Base-by-base conservation (phyloP, 2,329 filamentous ascomycete species). In the Cladosporium sp. region DNA sequence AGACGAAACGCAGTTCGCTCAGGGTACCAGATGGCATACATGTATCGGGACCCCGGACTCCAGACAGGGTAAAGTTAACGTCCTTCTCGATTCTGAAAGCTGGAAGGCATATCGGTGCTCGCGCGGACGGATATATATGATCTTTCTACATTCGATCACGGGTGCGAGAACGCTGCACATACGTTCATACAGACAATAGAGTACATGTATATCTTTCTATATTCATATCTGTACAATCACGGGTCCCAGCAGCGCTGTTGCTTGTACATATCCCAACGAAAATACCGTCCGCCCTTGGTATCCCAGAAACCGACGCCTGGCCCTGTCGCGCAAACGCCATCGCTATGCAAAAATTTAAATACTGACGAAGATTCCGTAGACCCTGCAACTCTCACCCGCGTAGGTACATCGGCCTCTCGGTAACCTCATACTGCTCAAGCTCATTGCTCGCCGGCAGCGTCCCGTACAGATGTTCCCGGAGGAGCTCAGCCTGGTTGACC, bases 391-490 rank as follows among this genome's bases (percentile, higher is more conserved):
- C 55, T 63, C 62, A 67, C 37, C 31, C 50, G 8, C 29, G 28
- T 64, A 67, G 46, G n/a, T 62, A 52, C 67, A 69, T 69, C 18
- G 66, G 68, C 59, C 69, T 57, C 58, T 72, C 69, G 28, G 65
- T 50, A 14, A 69, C 26, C 59, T 70, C 67, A 53, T 71, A 70
- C 23, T 68, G 59, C 8, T 67, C 62, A 4, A 70, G 66, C 26
- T 69, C 67, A 11, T 66, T 37, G 26, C 50, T 49, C 23, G 55
- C 57, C 62, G 60, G 40, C 59, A 35, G 58, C 2, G 56, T 40
- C 29, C 67, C 68, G 31, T 67, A 40, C 3, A 72, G 69, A 49
- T 72, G 67, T 18, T 67, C 62, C n/a, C 62, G 55, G 12, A 62
- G 50, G 35, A 56, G 52, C 55, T 53, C 61, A n/a, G 52, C 10